phyloP scores from a whole-genome alignment of 768 basidiomycete genomes.

The Suillus plorans region DNA sequence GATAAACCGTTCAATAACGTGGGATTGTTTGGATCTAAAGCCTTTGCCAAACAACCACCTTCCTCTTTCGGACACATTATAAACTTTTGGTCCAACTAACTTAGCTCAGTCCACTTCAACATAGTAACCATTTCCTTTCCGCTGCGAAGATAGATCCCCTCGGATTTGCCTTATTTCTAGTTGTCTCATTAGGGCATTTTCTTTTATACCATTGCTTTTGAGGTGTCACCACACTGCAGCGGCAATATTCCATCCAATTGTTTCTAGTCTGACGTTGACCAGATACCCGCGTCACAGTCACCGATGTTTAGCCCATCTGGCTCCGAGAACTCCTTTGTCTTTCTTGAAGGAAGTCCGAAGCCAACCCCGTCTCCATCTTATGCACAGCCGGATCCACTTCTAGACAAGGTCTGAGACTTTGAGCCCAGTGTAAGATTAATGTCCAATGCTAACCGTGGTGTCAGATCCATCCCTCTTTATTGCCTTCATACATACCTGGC shows the following conservation, averaged over 20 bases:
- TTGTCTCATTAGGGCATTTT: not conserved
- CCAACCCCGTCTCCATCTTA: constrained; percentile 8
- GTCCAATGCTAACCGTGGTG: not conserved
- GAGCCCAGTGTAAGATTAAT: not conserved
- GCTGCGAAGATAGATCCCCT: not conserved
- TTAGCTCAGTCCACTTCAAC: not conserved
- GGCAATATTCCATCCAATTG: not conserved
- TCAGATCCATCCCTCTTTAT: constrained; percentile 48
- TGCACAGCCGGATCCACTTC: not conserved
- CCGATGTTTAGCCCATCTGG: constrained; percentile 29
- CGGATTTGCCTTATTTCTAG: not conserved
- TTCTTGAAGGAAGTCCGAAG: constrained; percentile 35
- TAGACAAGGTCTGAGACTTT: not conserved
- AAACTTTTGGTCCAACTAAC: not conserved
- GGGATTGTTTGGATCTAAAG: constrained; percentile 26
- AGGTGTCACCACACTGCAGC: not conserved
- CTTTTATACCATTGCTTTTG: not conserved
- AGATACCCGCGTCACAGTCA: not conserved
- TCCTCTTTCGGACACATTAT: constrained; percentile 7
- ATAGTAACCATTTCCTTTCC: not conserved
- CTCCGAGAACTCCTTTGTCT: constrained; percentile 49
- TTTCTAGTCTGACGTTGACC: not conserved
- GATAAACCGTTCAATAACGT: not conserved
- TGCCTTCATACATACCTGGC: constrained; percentile 46
- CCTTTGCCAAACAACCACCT: constrained; percentile 30